Conservation (phyloP, 257 asterid species). For the Eucommia ulmoides region DNA sequence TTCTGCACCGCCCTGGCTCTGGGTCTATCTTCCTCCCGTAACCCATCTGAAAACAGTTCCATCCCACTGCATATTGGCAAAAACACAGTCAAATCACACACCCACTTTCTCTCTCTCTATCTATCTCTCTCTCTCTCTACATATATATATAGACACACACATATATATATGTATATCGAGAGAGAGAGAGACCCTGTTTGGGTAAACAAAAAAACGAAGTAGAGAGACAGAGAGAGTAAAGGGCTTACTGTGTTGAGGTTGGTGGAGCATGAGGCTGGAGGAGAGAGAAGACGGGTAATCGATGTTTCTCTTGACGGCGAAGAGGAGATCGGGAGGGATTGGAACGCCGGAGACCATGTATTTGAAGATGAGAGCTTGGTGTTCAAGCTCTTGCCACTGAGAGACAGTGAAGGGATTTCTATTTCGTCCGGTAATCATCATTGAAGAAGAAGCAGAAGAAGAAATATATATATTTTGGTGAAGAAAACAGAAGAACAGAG, state of each 20-base stretch:
- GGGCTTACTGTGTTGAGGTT: constrained; percentile 32
- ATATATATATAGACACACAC: too few relatives aligned
- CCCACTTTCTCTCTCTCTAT: too few relatives aligned
- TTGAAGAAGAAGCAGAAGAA: constrained; percentile 1
- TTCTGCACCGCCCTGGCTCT: constrained; percentile 94
- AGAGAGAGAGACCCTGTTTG: neutral
- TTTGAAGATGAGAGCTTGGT: constrained; percentile 84
- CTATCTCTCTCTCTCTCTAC: neutral
- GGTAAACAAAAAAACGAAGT: neutral
- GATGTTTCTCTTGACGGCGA: constrained; percentile 48
- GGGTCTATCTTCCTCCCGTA: constrained; percentile 80
- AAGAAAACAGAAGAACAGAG: neutral
- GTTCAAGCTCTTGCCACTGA: constrained; percentile 94
- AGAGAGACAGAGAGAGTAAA: neutral
- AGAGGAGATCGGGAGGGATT: constrained; percentile 87
- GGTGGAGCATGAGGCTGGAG: constrained; percentile 49
- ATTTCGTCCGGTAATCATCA: constrained; percentile 36
- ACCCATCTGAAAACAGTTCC: constrained; percentile 78
- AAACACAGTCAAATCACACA: too few relatives aligned
- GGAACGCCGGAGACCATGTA: constrained; percentile 81
- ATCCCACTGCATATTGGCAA: constrained; percentile 71
- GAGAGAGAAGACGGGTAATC: constrained; percentile 61
- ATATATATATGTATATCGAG: too few relatives aligned
- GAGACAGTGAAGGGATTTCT: constrained; percentile 69
- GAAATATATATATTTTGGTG: neutral